Percentiles rank a stretch among this genome's conserved stretches.
phyloP scores from a whole-genome alignment of 2,329 filamentous ascomycete genomes.

The Xylariomycetidae sp. region DNA sequence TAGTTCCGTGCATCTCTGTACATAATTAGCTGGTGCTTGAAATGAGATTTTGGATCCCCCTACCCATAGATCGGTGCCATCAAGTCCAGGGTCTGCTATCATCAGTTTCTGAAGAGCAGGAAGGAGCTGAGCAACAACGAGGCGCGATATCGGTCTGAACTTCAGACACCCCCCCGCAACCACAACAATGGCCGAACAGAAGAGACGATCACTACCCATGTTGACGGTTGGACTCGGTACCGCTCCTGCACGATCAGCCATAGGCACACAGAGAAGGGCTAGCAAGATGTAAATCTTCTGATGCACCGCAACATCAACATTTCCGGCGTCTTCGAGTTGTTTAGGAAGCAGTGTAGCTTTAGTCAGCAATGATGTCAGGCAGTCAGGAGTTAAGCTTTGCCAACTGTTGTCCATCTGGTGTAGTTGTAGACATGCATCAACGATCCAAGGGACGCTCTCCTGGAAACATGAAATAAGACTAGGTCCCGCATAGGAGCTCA shows the following conservation, averaged over 20 bases:
- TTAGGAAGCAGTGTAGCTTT: constrained; percentile 30
- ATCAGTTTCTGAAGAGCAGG: too few relatives aligned
- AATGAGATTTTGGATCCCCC: neutral
- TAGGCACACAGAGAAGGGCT: constrained; percentile 37
- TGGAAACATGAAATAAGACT: constrained; percentile 29
- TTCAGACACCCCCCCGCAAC: constrained; percentile 32
- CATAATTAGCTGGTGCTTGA: constrained; percentile 17
- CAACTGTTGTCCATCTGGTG: constrained; percentile 35
- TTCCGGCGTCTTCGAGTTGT: constrained; percentile 5
- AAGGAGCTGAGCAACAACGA: constrained; percentile 40
- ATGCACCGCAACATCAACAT: constrained; percentile 15
- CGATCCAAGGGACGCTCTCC: constrained; percentile 43
- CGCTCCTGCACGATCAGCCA: too few relatives aligned
- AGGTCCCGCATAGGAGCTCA: too few relatives aligned
- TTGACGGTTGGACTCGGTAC: too few relatives aligned
- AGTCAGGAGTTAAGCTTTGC: constrained; percentile 24
- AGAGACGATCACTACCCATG: constrained; percentile 27
- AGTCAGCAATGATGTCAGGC: constrained; percentile 32
- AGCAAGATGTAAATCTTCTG: constrained; percentile 35
- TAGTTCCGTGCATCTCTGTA: constrained; percentile 26
- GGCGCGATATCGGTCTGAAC: constrained; percentile 29
- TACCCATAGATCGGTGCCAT: constrained; percentile 41
- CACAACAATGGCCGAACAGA: constrained; percentile 34
- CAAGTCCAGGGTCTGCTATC: too few relatives aligned
- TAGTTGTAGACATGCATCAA: constrained; percentile 43